A percentile compares a stretch with the other conserved stretches of the same genome.
phyloP scores from a whole-genome alignment of 164 flowering plant genomes.

The Nelumbo lutea region DNA sequence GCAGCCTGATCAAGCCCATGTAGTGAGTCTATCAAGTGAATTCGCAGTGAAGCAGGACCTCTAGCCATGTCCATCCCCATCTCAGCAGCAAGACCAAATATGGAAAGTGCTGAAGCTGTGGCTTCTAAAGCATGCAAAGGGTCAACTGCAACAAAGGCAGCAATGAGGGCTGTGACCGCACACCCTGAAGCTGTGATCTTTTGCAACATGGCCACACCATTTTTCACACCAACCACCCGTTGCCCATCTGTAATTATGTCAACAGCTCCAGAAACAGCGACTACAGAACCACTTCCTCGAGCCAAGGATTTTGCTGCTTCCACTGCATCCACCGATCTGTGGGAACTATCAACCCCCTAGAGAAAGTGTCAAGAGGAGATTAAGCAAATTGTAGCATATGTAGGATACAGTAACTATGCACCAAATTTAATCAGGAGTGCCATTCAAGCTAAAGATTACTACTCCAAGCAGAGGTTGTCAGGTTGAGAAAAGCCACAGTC shows the following conservation, averaged over 20 bases:
- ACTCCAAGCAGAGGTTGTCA: background rate
- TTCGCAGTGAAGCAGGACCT: constrained; percentile 87
- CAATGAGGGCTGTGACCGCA: constrained; percentile 83
- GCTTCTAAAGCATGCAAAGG: constrained; percentile 68
- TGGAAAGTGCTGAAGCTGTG: constrained; percentile 69
- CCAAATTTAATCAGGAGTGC: too few relatives aligned
- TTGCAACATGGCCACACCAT: constrained; percentile 87
- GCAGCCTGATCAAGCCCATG: constrained; percentile 57
- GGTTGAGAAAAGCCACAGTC: background rate
- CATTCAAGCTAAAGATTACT: background rate
- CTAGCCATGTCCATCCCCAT: constrained; percentile 68
- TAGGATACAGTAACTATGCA: background rate
- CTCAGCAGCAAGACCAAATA: constrained; percentile 84
- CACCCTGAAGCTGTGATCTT: constrained; percentile 86
- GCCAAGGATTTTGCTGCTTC: constrained; percentile 83
- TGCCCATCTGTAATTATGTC: constrained; percentile 79
- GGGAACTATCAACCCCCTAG: constrained; percentile 82
- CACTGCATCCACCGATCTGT: constrained; percentile 67
- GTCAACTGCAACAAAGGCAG: constrained; percentile 77
- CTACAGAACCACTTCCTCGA: constrained; percentile 46
- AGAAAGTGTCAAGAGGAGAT: constrained; percentile 2
- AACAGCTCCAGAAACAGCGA: constrained; percentile 87
- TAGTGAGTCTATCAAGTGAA: constrained; percentile 80
- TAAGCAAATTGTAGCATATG: background rate
- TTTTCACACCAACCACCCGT: constrained; percentile 56